phyloP scores from a whole-genome alignment of 192 early-diverging fungal genomes.

The Coemansia sp. region DNA sequence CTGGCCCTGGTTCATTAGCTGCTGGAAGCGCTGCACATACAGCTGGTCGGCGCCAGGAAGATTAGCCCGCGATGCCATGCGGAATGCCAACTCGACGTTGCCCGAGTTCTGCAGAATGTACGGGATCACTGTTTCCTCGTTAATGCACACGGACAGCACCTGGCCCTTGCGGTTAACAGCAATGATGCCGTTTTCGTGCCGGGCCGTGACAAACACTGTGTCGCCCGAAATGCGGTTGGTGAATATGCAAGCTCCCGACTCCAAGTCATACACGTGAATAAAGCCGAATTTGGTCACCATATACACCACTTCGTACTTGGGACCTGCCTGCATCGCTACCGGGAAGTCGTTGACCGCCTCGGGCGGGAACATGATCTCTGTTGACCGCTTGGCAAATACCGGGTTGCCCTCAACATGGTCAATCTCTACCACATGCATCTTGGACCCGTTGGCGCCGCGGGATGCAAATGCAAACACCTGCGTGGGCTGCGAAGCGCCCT shows the following conservation, averaged over 20 bases:
- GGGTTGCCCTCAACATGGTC: slow-evolving; percentile 93
- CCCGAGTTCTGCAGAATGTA: slow-evolving; percentile 81
- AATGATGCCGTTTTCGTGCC: slow-evolving; percentile 88
- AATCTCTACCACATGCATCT: slow-evolving; percentile 95
- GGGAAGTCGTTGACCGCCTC: slow-evolving; percentile 95
- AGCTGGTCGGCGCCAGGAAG: slow-evolving; percentile 92
- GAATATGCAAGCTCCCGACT: slow-evolving; percentile 91
- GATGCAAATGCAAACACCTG: slow-evolving; percentile 94
- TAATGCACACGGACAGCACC: slow-evolving; percentile 92
- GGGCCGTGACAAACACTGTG: slow-evolving; percentile 97
- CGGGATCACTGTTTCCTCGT: slow-evolving; percentile 87
- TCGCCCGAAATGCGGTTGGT: slow-evolving; percentile 97
- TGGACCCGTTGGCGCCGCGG: slow-evolving; percentile 74
- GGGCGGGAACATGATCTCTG: slow-evolving; percentile 95
- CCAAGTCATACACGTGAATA: slow-evolving; percentile 96
- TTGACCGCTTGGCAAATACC: slow-evolving; percentile 81
- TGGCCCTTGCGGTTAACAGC: slow-evolving; percentile 94
- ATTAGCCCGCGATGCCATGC: slow-evolving; percentile 83
- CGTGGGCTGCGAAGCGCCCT: slow-evolving; percentile 70
- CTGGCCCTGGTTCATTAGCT: slow-evolving; percentile 71
- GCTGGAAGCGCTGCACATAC: slow-evolving; percentile 88
- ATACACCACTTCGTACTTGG: slow-evolving; percentile 92
- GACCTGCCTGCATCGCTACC: slow-evolving; percentile 92
- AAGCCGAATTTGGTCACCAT: slow-evolving; percentile 98
- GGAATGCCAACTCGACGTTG: slow-evolving; percentile 88